Evolutionary conservation across 2,329 filamentous ascomycete species (phyloP), one percentile per base, ranked within the genome.

Genomic region (Colletotrichum orchidophilum): DNA sequence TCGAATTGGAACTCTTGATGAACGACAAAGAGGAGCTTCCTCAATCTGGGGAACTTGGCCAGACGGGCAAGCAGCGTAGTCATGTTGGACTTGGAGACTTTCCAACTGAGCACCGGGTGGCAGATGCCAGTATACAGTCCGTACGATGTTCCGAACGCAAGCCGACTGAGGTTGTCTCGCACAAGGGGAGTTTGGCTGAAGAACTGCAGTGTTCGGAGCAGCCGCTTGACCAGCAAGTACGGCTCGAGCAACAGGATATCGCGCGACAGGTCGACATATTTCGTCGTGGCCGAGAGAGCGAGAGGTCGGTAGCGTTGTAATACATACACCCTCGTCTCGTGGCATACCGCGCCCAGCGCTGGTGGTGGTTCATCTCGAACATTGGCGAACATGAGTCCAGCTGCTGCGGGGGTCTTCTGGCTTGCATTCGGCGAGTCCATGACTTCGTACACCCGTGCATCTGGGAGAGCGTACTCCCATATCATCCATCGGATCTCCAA

Each of bases 1-100:
- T 83, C 83, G 73, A 86, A 85, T 31, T 84, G 82, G 54, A 85
- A 85, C 63, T 85, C 84, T 72, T 86, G 84, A 72, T 85, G 84
- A 3, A 86, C 83, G 21, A 86, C 79, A 31, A 86, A 82, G 8
- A 86, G 78, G 55, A 86, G 78, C 39, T 79, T 81, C 71, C 80
- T 78, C 42, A 86, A 78, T 46, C 77, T 78, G 0, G 77, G 75
- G 31, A 86, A 85, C 66, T 81, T 82, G 29, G 81, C 80, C 18
- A 86, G 76, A 24, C 80, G 80, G 5, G 79, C 76, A 26, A 86
- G 78, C 68, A 86, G 78, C 70, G 81, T 82, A 21, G 77, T 76
- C 80, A 85, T 83, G 75, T 83, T 85, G 57, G 79, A 82, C 74
- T 82, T 82, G 60, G 82, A 81, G 42, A 81, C 81, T 69, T 82